phyloP scores from a whole-genome alignment of 495 filamentous ascomycete genomes.

The Xylaria scruposa region DNA sequence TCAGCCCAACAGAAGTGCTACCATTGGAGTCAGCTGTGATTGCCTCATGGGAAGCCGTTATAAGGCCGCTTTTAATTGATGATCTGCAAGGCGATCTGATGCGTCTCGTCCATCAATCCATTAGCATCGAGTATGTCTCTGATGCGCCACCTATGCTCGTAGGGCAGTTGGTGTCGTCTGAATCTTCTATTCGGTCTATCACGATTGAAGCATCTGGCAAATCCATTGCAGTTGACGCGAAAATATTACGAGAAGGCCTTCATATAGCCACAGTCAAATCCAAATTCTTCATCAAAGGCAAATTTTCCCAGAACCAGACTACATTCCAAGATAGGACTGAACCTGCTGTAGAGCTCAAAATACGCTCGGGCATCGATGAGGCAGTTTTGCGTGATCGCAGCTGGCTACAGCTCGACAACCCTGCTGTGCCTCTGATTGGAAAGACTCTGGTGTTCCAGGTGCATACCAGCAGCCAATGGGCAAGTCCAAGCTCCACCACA shows the following conservation, averaged over 20 bases:
- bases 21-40: conserved; percentile 93
- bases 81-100: conserved; percentile 83
- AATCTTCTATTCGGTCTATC: conserved; percentile 83
- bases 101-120: conserved; percentile 84
- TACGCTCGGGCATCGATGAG: conserved; percentile 75
- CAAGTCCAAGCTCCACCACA: conserved; percentile 80
- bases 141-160: conserved; percentile 82
- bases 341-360: conserved; percentile 78
- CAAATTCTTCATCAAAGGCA: conserved; percentile 83
- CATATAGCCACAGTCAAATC: conserved; percentile 86
- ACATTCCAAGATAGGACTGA: conserved; percentile 88
- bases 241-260: conserved; percentile 73
- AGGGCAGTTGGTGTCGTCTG: conserved; percentile 79
- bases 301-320: conserved; percentile 80
- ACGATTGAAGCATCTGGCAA: conserved; percentile 87
- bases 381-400: conserved; percentile 83
- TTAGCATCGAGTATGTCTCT: conserved; percentile 84
- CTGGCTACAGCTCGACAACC: conserved; percentile 72
- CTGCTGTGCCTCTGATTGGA: conserved; percentile 67
- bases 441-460: conserved; percentile 85
- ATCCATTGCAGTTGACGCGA: conserved; percentile 88
- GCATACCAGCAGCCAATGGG: conserved; percentile 76
- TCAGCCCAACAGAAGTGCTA: conserved; percentile 81
- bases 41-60: conserved; percentile 88
- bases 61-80: conserved; percentile 83